Evolutionary conservation across 441 rosid species (phyloP), one percentile per base, ranked within the genome.

Genomic region (Macaranga tanarius): DNA sequence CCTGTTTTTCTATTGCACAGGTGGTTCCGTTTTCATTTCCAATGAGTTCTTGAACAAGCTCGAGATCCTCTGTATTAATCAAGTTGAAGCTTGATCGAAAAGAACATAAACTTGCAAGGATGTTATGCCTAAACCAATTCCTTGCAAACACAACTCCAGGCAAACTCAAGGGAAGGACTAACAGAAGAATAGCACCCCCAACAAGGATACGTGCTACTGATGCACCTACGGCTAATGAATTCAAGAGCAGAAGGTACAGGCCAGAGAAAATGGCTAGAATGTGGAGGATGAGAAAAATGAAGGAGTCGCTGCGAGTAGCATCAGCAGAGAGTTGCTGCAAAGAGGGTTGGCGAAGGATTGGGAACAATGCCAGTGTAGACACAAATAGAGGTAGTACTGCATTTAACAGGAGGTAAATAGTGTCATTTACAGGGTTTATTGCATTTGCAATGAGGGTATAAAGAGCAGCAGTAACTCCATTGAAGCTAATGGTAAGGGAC

Each of bases 401-500:
- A 59, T 91, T 93, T 17, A 86, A 80, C 65, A 90, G 80, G 73
- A 88, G 94, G 70, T 88, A 93, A 56, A 87, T 40, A 51, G 86
- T 73, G 81, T 83, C 79, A 58, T 78, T 73, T 0, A 62, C 38
- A 0, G 90, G 79, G 73, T 83, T 50, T 58, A 90, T 84, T 2
- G 90, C 85, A 62, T 86, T 88, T 77, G 90, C 88, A 19, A 79
- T 76, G 44, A 93, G 89, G 13, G 89, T 86, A 81, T 86, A 91
- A 51, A 91, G 74, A 4, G 96, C 98, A 23, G 96, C 93, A 50
- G 83, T 90, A 54, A 91, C 81, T 1, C 97, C 94, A 26, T 89
- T 88, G 78, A 85, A 93, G 70, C 98, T 86, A 72, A 88, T 86
- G 65, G 85, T 82, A 38, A 93, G 97, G 75, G 98, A 90, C 28